phyloP scores from a whole-genome alignment of 148 eudicot genomes.

The Persicaria tinctoria region DNA sequence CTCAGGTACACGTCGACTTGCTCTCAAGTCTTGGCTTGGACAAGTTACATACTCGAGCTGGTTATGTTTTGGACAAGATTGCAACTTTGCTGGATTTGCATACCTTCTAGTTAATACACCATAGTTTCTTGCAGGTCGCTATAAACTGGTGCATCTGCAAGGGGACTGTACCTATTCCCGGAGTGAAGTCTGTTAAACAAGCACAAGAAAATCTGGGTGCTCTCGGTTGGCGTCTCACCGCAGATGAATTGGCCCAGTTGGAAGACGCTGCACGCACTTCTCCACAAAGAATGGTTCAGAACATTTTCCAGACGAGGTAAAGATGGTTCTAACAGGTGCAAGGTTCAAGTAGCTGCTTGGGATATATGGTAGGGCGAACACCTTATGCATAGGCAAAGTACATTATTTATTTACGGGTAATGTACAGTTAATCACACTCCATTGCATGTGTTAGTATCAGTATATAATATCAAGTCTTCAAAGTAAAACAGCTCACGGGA shows the following conservation, averaged over 20 bases:
- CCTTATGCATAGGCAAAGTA: no score
- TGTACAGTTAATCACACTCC: no score
- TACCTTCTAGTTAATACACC: not conserved
- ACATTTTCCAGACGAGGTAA: slow-evolving; percentile 80
- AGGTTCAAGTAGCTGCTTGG: no score
- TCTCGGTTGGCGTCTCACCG: slow-evolving; percentile 72
- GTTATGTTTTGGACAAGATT: not conserved
- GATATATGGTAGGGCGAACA: no score
- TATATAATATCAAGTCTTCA: no score
- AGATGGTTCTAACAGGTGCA: not conserved
- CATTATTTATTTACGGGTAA: no score
- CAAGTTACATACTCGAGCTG: not conserved
- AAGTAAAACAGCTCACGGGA: no score
- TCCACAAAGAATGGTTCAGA: slow-evolving; percentile 78
- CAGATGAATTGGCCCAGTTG: slow-evolving; percentile 54
- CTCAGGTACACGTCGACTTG: slow-evolving; percentile 46
- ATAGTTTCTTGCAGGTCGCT: slow-evolving; percentile 48
- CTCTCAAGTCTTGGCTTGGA: not conserved
- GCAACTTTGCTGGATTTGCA: not conserved
- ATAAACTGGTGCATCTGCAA: slow-evolving; percentile 95
- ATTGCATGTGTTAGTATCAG: no score
- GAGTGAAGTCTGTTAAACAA: slow-evolving; percentile 75
- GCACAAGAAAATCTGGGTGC: slow-evolving; percentile 78
- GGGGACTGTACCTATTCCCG: slow-evolving; percentile 88
- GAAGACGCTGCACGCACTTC: slow-evolving; percentile 67